Base-by-base conservation (phyloP, 179 eudicot species). In the Actinidia arguta region DNA sequence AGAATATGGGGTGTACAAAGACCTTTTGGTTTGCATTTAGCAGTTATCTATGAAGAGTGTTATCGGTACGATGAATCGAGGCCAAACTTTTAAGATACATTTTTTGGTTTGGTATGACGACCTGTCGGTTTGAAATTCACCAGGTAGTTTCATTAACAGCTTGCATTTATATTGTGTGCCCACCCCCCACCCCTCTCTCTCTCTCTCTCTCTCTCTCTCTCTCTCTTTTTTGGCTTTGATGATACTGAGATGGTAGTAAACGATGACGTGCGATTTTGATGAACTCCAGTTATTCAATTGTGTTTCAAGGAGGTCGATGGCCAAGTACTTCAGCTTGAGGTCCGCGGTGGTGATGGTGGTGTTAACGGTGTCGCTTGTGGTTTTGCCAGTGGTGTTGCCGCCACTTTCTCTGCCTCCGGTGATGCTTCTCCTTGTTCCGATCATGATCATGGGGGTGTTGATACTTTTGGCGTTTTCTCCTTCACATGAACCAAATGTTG, bases 301-400 rank as follows among this genome's bases (percentile, higher is more conserved):
- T 47, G 10, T 13, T 17, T 18, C 62, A 14, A 4, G 18, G 58
- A 50, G 61, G 62, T 74, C 31, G 46, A 74, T 74, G 78, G 11
- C 14, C 20, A 50, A 18, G 59, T 51, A 48, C 82, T 48, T 75
- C 17, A 74, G 73, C 47, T 46, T 73, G 58, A 48, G 63, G 62
- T 64, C 74, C 4, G 44, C 36, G 16, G 54, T 17, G 62, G 7
- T 61, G 22, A 78, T 78, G 85, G 82, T 27, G 73, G 66, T 70
- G 20, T 27, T 83, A 2, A 78, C 85, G 63, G 78, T n/a, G 52
- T 71, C 47, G 31, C 76, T 83, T 20, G 46, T 78, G 54, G 73
- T 78, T 25, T 47, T 64, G 51, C 85, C 85, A 66, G 64, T 83
- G 61, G 73, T 83, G n/a, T 10, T 83, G 42, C 85, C 85, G 12